Percentiles rank a stretch among this genome's conserved stretches.
Conservation (phyloP, 345 rosid species). For the Pelargonium nanum region DNA sequence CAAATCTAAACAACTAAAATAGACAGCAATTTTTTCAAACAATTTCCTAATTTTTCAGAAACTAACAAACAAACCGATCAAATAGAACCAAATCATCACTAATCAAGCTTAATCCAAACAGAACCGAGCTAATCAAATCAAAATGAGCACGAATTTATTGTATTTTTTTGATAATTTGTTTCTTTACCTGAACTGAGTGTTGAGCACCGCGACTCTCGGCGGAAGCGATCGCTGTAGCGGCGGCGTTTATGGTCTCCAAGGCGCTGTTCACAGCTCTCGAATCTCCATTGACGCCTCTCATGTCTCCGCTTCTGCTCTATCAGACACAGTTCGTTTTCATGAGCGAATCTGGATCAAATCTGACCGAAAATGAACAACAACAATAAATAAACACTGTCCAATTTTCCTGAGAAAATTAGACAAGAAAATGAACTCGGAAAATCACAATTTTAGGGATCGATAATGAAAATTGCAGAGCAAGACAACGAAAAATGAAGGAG, state of each 20-base stretch:
- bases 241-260: slow-evolving; percentile 69
- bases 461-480: too few relatives aligned
- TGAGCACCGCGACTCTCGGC: slow-evolving; percentile 60
- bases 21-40: too few relatives aligned
- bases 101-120: not conserved
- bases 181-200: slow-evolving; percentile 40
- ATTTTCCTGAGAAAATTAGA: slow-evolving; percentile 9
- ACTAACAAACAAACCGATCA: not conserved
- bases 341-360: slow-evolving; percentile 8
- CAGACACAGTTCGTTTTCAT: not conserved
- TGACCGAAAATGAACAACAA: slow-evolving; percentile 24
- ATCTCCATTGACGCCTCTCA: slow-evolving; percentile 38
- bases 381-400: slow-evolving; percentile 1
- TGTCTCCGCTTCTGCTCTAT: slow-evolving; percentile 13
- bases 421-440: slow-evolving; percentile 2
- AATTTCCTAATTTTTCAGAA: not conserved
- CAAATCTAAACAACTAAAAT: too few relatives aligned
- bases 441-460: not conserved
- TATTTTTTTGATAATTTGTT: not conserved
- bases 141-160: not conserved
- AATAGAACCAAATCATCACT: not conserved
- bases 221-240: slow-evolving; percentile 80
- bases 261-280: slow-evolving; percentile 31
- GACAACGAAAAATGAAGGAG: not conserved
- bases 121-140: not conserved